A percentile compares a stretch with the other conserved stretches of the same genome.
These are phyloP conservation scores for Fraxinus paxiana DNA, from an alignment of 305 asterid genomes.

Conservation along the genomic window DNA sequence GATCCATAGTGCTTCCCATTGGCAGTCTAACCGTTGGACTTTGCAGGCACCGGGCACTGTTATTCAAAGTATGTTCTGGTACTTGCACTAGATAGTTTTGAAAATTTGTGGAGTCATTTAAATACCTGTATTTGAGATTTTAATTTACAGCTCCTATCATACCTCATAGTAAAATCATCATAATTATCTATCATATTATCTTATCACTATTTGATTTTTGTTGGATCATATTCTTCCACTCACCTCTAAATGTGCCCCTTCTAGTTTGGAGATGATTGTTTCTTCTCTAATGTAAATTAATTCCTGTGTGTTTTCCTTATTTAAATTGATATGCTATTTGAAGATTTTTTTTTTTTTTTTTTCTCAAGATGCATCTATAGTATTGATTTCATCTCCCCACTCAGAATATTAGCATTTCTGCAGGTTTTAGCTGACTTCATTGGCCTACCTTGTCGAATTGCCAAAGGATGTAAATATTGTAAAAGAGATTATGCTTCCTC, in stretches of 20 bases:
- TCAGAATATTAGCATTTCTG: conserved; percentile 24
- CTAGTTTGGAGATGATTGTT: conserved; percentile 7
- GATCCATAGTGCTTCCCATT: conserved; percentile 78
- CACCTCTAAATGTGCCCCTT: conserved; percentile 4
- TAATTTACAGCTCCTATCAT: neutral
- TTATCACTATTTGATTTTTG: neutral
- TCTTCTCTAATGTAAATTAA: neutral
- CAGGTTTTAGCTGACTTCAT: conserved; percentile 91
- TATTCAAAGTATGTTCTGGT: conserved; percentile 71
- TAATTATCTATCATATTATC: neutral
- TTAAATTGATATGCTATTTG: conserved; percentile 1
- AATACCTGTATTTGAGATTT: conserved; percentile 16
- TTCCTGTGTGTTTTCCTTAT: neutral
- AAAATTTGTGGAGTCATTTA: conserved; percentile 10
- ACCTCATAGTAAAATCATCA: neutral
- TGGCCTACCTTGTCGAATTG: conserved; percentile 94
- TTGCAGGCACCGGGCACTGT: conserved; percentile 83
- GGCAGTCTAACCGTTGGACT: conserved; percentile 78
- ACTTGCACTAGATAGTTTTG: conserved; percentile 10
- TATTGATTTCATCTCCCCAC: conserved; percentile 20
- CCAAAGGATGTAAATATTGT: conserved; percentile 91
- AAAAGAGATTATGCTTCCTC: conserved; percentile 85
- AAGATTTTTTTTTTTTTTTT: neutral
- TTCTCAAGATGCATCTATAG: conserved; percentile 4
- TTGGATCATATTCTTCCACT: conserved; percentile 8